Base-by-base conservation (phyloP, 2,329 filamentous ascomycete species). In the Penicillium sp. region DNA sequence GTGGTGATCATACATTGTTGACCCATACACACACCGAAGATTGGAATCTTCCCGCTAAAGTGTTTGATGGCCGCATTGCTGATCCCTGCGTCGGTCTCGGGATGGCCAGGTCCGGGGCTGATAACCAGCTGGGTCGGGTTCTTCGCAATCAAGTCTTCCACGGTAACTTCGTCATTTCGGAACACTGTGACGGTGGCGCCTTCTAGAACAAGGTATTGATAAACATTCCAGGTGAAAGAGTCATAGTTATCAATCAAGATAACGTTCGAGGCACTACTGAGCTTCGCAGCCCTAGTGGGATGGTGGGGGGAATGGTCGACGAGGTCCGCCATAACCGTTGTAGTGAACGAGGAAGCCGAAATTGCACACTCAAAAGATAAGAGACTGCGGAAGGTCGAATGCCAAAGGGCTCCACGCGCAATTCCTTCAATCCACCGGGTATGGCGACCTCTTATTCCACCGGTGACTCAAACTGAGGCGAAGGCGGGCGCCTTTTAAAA, bases 191-290 rank as follows among this genome's bases (percentile, higher is more conserved):
- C 95, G 0, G 83, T 90, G 31, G 96, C 95, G 35, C 95, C 95
- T 76, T 98, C 95, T n/a, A 99, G 87, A 6, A 94, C 90, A 1
- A 99, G 87, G 72, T 99, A 99, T 77, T 99, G 96, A 77, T 98
- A 99, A 60, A 99, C 92, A 73, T 99, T 99, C 92, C 93, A 99
- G 60, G 94, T 97, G 77, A 99, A 99, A 3, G 95, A 98, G 78
- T 99, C 95, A 78, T 98, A 99, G 79, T 99, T 99, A 83, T 99
- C 95, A 71, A 99, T 97, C 64, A 99, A 84, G 63, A 99, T 86
- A 59, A 99, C 84, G 77, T 98, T 98, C 58, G 90, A 90, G 28
- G 95, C 95, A 53, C 88, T 92, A 25, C 89, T 76, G 55, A 97
- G 82, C 38, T 88, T 87, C 54, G 88, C 82, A 34, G 88, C 88